Conservation (phyloP, 305 asterid species). For the Fraxinus platypoda region DNA sequence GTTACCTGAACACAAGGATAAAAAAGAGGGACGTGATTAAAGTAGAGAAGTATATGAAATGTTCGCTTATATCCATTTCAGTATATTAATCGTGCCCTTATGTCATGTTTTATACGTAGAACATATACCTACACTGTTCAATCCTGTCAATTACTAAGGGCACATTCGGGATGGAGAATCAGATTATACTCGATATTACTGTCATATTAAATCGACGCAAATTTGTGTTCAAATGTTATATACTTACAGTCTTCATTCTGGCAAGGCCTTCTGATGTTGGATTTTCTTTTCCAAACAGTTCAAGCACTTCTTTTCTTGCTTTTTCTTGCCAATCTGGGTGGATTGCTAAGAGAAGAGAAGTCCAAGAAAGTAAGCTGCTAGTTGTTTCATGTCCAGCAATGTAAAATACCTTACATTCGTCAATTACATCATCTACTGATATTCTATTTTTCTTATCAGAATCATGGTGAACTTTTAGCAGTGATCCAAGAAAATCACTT, state of each 20-base stretch:
- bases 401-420: constrained; percentile 49
- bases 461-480: constrained; percentile 40
- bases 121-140: neutral
- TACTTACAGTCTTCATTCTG: constrained; percentile 40
- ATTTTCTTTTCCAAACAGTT: constrained; percentile 34
- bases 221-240: neutral
- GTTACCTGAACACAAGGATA: neutral
- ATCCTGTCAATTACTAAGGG: neutral
- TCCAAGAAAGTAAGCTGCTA: constrained; percentile 43
- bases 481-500: constrained; percentile 41
- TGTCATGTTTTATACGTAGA: neutral
- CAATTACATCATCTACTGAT: constrained; percentile 30
- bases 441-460: constrained; percentile 32
- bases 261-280: constrained; percentile 47
- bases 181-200: neutral
- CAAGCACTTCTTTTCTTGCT: constrained; percentile 45
- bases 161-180: neutral
- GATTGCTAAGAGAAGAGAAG: constrained; percentile 32
- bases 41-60: neutral
- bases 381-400: constrained; percentile 55
- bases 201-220: neutral
- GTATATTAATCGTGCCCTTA: neutral
- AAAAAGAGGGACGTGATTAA: neutral
- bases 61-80: neutral
- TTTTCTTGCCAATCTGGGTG: constrained; percentile 57